phyloP scores from a whole-genome alignment of 495 filamentous ascomycete species.

The Trichoderma erinaceum region DNA sequence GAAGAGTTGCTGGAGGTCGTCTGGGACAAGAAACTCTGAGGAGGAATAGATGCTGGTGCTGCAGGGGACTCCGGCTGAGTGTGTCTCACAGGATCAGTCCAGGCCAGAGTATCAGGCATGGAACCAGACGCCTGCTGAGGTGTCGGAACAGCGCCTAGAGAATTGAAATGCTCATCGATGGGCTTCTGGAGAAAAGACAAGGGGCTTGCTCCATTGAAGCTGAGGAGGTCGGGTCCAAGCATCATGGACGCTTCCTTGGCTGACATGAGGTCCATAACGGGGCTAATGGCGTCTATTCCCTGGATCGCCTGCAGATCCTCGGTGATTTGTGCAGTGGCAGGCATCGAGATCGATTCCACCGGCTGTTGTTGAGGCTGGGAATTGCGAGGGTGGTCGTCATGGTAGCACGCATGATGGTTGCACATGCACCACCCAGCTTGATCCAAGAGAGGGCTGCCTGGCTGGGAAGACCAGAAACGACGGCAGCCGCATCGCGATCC shows the following conservation, averaged over 20 bases:
- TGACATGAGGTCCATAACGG: constrained; percentile 33
- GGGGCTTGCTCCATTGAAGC: constrained; percentile 24
- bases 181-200: constrained; percentile 22
- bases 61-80: constrained; percentile 19
- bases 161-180: constrained; percentile 20
- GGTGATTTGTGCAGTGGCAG: constrained; percentile 38
- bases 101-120: constrained; percentile 47
- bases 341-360: constrained; percentile 11
- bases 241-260: constrained; percentile 29
- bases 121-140: constrained; percentile 27
- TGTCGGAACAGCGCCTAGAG: constrained; percentile 21
- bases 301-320: constrained; percentile 31
- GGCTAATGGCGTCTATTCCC: constrained; percentile 39
- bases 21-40: constrained; percentile 45
- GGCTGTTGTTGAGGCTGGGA: constrained; percentile 19
- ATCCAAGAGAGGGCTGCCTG: constrained; percentile 23
- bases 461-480: constrained; percentile 54
- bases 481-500: constrained; percentile 56
- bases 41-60: constrained; percentile 44
- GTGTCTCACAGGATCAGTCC: constrained; percentile 38
- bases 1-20: constrained; percentile 42
- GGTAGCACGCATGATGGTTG: constrained; percentile 67
- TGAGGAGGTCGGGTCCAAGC: constrained; percentile 31
- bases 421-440: constrained; percentile 58
- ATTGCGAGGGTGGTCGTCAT: constrained; percentile 41